Percentiles rank a stretch among this genome's conserved stretches.
Evolutionary conservation across 2,329 filamentous ascomycete genomes (phyloP).

Genomic region (Parascedosporium putredinis): DNA sequence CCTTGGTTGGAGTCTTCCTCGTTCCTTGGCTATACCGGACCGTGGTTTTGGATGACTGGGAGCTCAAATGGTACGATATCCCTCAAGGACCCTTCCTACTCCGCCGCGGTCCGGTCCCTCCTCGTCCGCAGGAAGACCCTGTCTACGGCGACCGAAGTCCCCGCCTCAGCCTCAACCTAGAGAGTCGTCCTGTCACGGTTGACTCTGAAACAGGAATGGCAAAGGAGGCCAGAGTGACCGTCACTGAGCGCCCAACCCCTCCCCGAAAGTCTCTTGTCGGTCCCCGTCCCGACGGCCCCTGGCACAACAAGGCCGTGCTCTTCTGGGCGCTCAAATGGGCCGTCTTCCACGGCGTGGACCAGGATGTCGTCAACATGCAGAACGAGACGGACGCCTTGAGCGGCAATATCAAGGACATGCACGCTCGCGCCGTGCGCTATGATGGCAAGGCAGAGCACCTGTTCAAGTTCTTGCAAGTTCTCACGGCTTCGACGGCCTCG

Average conservation of each 20-base stretch:
- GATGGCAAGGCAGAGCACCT: slow-evolving; percentile 52
- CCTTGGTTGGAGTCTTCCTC: slow-evolving; percentile 41
- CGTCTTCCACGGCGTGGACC: slow-evolving; percentile 36
- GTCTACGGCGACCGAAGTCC: slow-evolving; percentile 7
- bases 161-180: slow-evolving; percentile 44
- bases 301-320: slow-evolving; percentile 30
- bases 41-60: slow-evolving; percentile 50
- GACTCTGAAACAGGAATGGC: slow-evolving; percentile 37
- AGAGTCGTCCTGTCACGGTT: slow-evolving; percentile 32
- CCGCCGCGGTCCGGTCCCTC: slow-evolving; percentile 27
- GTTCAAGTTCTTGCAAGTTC: slow-evolving; percentile 49
- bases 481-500: slow-evolving; percentile 51
- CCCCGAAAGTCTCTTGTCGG: slow-evolving; percentile 26
- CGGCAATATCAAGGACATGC: slow-evolving; percentile 42
- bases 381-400: slow-evolving; percentile 31
- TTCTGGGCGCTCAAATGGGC: slow-evolving; percentile 34
- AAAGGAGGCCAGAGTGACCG: slow-evolving; percentile 10
- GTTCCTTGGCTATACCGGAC: slow-evolving; percentile 49
- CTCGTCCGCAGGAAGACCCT: slow-evolving; percentile 29
- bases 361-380: slow-evolving; percentile 28
- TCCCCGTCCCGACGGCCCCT: slow-evolving; percentile 29
- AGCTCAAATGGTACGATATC: slow-evolving; percentile 45
- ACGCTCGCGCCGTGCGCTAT: slow-evolving; percentile 46
- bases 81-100: slow-evolving; percentile 44
- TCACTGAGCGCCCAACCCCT: slow-evolving; percentile 23